phyloP scores from a whole-genome alignment of 2,329 filamentous ascomycete species.

The Beauveria varroae region DNA sequence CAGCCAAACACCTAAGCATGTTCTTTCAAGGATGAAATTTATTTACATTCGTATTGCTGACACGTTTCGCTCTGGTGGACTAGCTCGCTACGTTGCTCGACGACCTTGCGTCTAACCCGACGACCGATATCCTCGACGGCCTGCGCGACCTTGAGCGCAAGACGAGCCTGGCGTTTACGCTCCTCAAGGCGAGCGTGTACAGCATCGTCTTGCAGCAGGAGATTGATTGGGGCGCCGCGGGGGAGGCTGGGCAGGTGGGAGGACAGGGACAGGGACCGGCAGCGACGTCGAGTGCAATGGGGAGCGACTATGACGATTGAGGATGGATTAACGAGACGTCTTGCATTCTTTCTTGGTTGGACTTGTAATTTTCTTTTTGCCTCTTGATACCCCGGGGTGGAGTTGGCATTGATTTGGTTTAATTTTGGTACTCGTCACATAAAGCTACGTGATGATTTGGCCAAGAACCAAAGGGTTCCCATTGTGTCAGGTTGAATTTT shows the following conservation, averaged over 20 bases:
- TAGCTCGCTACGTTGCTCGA: slow-evolving; percentile 54
- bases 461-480: too few species aligned
- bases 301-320: slow-evolving; percentile 5
- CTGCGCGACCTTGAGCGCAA: slow-evolving; percentile 86
- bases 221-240: slow-evolving; percentile 63
- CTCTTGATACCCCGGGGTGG: too few species aligned
- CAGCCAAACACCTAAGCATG: too few species aligned
- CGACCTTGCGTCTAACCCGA: slow-evolving; percentile 60
- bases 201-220: slow-evolving; percentile 98
- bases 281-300: slow-evolving; percentile 1
- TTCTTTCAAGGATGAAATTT: too few species aligned
- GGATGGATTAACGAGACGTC: not conserved
- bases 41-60: too few species aligned
- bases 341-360: not conserved
- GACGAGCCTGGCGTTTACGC: slow-evolving; percentile 87
- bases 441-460: too few species aligned
- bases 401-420: not conserved
- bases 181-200: slow-evolving; percentile 97
- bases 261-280: slow-evolving; percentile 12
- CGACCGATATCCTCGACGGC: slow-evolving; percentile 77
- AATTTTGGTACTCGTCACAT: too few species aligned
- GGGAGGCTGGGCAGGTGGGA: slow-evolving; percentile 27
- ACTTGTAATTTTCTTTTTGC: not conserved
- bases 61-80: too few species aligned
- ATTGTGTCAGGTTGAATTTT: too few species aligned